Evolutionary conservation across 352 stramenopile species (phyloP).

Genomic region (Pythium guiyangense): DNA sequence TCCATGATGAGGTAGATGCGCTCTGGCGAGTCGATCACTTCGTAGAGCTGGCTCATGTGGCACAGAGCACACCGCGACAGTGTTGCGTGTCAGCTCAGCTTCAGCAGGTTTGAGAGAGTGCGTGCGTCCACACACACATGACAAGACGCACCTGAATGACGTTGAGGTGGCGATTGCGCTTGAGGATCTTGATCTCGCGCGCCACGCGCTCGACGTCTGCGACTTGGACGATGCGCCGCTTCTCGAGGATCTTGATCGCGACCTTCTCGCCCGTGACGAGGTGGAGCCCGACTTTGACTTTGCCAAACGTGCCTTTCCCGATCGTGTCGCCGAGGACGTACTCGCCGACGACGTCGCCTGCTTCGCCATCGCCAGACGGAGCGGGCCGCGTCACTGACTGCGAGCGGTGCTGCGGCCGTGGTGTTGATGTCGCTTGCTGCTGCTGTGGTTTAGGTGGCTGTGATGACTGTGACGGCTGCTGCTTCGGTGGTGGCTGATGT

Average conservation of each 20-base stretch:
- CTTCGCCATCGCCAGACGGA: constrained; percentile 5
- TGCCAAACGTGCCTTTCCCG: constrained; percentile 92
- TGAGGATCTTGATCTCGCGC: constrained; percentile 94
- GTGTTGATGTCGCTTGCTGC: too few relatives aligned
- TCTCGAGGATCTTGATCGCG: constrained; percentile 92
- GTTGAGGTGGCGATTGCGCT: constrained; percentile 86
- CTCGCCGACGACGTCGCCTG: constrained; percentile 67
- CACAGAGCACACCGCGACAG: too few relatives aligned
- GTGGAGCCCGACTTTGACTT: constrained; percentile 88
- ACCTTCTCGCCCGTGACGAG: constrained; percentile 90
- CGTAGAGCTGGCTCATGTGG: constrained; percentile 59
- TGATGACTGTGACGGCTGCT: too few relatives aligned
- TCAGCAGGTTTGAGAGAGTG: too few relatives aligned
- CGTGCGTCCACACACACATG: too few relatives aligned
- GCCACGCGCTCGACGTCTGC: constrained; percentile 89
- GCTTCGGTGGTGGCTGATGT: not conserved
- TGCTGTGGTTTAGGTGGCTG: too few relatives aligned
- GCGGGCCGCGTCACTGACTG: not conserved
- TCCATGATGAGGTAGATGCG: constrained; percentile 94
- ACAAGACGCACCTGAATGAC: constrained; percentile 75
- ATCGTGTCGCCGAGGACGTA: constrained; percentile 91
- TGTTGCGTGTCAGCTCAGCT: too few relatives aligned
- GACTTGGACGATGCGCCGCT: constrained; percentile 85
- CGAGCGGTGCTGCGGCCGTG: too few relatives aligned
- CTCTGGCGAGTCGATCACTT: constrained; percentile 84